phyloP scores from a whole-genome alignment of 768 basidiomycete genomes.

The Termitomyces sp. region DNA sequence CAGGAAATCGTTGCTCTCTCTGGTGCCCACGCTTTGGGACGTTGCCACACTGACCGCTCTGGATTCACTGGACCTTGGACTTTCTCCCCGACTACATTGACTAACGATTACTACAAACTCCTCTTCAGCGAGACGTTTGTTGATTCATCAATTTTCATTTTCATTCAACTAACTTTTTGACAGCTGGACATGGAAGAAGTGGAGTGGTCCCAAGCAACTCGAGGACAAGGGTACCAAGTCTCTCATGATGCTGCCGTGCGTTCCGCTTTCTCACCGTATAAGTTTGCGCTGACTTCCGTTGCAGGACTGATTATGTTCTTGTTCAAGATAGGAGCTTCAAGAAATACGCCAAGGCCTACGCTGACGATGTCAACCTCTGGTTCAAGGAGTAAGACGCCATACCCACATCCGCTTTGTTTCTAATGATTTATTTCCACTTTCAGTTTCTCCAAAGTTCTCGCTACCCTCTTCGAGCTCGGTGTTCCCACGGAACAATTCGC shows the following conservation, averaged over 20 bases:
- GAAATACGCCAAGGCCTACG: conserved; percentile 83
- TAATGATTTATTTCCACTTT: conserved; percentile 1
- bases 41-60: conserved; percentile 84
- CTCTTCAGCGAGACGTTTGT: conserved; percentile 78
- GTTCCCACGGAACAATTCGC: conserved; percentile 80
- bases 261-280: conserved; percentile 12
- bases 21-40: conserved; percentile 93
- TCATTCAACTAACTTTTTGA: conserved; percentile 2
- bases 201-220: conserved; percentile 89
- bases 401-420: not conserved
- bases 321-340: conserved; percentile 90
- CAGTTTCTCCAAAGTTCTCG: conserved; percentile 79
- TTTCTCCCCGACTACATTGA: conserved; percentile 84
- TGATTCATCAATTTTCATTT: not conserved
- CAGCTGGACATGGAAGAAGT: conserved; percentile 92
- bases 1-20: conserved; percentile 95
- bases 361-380: conserved; percentile 78
- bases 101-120: conserved; percentile 83
- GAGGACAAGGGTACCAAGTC: conserved; percentile 85
- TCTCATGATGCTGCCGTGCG: conserved; percentile 95
- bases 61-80: conserved; percentile 94
- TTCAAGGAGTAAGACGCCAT: conserved; percentile 78
- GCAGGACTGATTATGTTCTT: conserved; percentile 82
- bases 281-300: not conserved
- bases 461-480: conserved; percentile 87